Evolutionary conservation across 495 filamentous ascomycete species (phyloP).

Genomic region (Neurospora discreta): DNA sequence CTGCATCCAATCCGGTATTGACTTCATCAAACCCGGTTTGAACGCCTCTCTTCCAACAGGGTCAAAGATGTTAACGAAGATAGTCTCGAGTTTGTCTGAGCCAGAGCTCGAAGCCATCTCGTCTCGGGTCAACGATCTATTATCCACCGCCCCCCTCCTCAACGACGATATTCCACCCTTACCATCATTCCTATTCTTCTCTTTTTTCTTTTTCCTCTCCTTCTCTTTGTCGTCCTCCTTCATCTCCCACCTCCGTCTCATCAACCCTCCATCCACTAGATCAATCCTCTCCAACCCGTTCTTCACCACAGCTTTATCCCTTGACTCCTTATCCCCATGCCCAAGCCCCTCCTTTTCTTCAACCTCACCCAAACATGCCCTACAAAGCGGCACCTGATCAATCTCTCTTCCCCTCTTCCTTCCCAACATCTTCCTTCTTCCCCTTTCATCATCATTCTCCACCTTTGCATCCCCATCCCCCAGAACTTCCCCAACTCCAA

Average conservation of each 20-base stretch:
- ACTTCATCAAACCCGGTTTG: conserved; percentile 31
- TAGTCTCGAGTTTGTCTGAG: conserved; percentile 6
- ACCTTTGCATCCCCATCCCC: not conserved
- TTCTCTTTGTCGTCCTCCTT: conserved; percentile 1
- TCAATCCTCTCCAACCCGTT: conserved; percentile 20
- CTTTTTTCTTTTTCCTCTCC: conserved; percentile 7
- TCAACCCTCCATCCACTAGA: conserved; percentile 16
- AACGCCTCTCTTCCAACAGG: conserved; percentile 30
- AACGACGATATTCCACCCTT: not conserved
- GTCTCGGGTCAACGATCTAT: not conserved
- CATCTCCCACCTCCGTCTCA: conserved; percentile 16
- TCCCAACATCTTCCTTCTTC: not conserved
- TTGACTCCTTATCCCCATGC: not conserved
- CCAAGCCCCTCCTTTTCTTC: conserved; percentile 11
- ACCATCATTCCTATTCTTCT: conserved; percentile 2
- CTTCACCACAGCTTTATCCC: conserved; percentile 2
- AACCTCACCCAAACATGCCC: conserved; percentile 17
- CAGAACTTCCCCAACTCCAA: conserved; percentile 11
- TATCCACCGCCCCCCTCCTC: not conserved
- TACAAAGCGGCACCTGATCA: conserved; percentile 24
- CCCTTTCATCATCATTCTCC: not conserved
- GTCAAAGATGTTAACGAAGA: conserved; percentile 32
- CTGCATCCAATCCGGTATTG: conserved; percentile 36
- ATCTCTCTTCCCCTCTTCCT: conserved; percentile 18
- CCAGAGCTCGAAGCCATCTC: not conserved